Percentiles rank a stretch among this genome's conserved stretches.
phyloP scores from a whole-genome alignment of 495 filamentous ascomycete species.

The Halenospora varia region DNA sequence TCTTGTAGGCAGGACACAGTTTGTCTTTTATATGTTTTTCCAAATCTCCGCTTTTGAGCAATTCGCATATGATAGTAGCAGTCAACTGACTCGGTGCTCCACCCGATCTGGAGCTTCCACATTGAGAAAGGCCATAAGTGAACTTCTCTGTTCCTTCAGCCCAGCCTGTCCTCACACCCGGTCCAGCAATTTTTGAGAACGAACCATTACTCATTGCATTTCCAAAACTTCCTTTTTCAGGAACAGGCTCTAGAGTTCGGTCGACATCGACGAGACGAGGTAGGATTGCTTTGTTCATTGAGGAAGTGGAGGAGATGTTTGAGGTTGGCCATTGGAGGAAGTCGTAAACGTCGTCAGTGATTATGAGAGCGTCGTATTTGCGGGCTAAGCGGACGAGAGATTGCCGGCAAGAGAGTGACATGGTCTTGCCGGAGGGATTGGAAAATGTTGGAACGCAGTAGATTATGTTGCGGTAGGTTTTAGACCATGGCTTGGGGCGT shows the following conservation, averaged over 20 bases:
- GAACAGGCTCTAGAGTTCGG: constrained; percentile 14
- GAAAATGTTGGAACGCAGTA: constrained; percentile 80
- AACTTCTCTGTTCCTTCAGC: constrained; percentile 67
- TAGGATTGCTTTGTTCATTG: constrained; percentile 39
- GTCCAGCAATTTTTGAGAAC: constrained; percentile 81
- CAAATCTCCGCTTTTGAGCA: constrained; percentile 50
- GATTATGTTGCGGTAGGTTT: constrained; percentile 77
- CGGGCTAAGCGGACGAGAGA: constrained; percentile 65
- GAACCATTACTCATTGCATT: constrained; percentile 76
- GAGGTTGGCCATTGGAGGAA: constrained; percentile 65
- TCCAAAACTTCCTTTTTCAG: constrained; percentile 53
- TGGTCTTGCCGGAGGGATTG: constrained; percentile 75
- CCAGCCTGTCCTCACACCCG: constrained; percentile 80
- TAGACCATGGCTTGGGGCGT: constrained; percentile 37
- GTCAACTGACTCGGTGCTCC: constrained; percentile 71
- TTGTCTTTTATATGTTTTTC: constrained; percentile 36
- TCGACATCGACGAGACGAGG: constrained; percentile 71
- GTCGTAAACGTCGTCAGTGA: constrained; percentile 92
- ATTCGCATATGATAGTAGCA: constrained; percentile 58
- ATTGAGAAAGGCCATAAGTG: constrained; percentile 63
- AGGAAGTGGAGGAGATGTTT: constrained; percentile 19
- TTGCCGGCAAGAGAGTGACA: constrained; percentile 57
- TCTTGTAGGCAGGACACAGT: constrained; percentile 50
- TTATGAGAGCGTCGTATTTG: constrained; percentile 67
- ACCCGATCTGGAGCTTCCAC: constrained; percentile 66